Base-by-base conservation (phyloP, 495 filamentous ascomycete species). In the Oidiodendron maius region DNA sequence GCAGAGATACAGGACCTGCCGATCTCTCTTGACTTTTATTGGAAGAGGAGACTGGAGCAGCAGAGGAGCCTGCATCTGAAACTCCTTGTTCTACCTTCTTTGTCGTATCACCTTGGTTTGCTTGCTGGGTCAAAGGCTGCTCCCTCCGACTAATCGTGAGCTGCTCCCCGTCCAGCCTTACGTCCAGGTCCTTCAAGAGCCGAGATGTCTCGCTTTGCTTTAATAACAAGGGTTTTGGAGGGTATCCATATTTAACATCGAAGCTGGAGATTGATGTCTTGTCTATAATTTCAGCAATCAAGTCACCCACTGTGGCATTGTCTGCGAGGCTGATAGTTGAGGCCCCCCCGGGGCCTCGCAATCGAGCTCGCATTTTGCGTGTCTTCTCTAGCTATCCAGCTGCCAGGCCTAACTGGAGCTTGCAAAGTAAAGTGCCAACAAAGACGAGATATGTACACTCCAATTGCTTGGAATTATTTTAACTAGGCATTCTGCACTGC, bases 221-320 rank as follows among this genome's bases (percentile, higher is more conserved):
- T 12, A 88, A 70, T 22, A 76, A 65, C 11, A 98, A 73, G 15
- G 80, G 69, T 55, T 84, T 82, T 2, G 86, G 75, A 2, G 93
- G 93, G 63, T 88, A 97, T 16, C 91, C 89, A 62, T 83, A 86
- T 71, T 95, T 96, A 36, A 95, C 67, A 26, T 90, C 81, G 55
- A 91, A 87, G 23, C 65, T 61, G 4, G 49, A 24, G 20, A 69
- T 46, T 10, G 68, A 70, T 1, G 81, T 85, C 48, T 70, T 71
- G 44, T 78, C 66, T 22, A 61, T 62, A 46, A 89, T 85, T 40
- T 70, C 60, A 15, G 55, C 44, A 23, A 74, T 66, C 0, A 96
- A 75, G 42, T 86, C 80, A 23, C 65, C 62, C 21, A 93, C 73
- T 2, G 78, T 85, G 16, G 85, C 78, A 28, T 71, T 65, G 24